phyloP scores from a whole-genome alignment of 2,329 filamentous ascomycete genomes.

The Diaporthe sp. region DNA sequence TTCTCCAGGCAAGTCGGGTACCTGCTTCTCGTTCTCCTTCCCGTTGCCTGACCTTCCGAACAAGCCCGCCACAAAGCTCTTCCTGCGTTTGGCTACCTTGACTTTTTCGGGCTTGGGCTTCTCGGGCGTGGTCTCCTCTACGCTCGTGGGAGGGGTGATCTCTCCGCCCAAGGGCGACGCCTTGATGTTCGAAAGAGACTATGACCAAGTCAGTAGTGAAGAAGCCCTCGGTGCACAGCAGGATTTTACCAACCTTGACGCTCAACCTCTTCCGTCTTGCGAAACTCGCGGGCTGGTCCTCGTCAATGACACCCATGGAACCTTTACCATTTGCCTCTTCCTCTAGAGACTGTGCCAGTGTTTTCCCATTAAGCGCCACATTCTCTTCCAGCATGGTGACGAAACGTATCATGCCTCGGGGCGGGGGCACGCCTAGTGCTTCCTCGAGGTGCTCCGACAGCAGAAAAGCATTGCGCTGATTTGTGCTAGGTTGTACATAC shows the following conservation, averaged over 20 bases:
- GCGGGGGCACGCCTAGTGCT: conserved; percentile 73
- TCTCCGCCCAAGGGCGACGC: conserved; percentile 38
- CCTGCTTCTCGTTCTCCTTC: conserved; percentile 38
- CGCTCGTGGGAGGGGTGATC: conserved; percentile 40
- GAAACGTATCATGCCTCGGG: conserved; percentile 81
- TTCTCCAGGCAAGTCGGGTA: conserved; percentile 7
- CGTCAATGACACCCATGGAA: conserved; percentile 46
- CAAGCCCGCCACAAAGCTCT: conserved; percentile 61
- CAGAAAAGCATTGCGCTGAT: conserved; percentile 83
- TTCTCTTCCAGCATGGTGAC: conserved; percentile 77
- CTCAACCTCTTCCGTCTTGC: conserved; percentile 50
- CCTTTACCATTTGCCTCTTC: conserved; percentile 56
- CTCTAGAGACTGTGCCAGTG: conserved; percentile 76
- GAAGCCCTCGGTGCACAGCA: no score
- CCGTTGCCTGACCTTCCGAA: conserved; percentile 52
- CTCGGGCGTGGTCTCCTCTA: conserved; percentile 34
- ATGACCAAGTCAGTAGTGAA: conserved; percentile 34
- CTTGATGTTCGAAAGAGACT: conserved; percentile 50
- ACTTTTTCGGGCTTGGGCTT: conserved; percentile 36
- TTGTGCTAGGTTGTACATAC: conserved; percentile 79
- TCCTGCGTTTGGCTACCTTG: conserved; percentile 54
- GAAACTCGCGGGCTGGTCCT: conserved; percentile 26
- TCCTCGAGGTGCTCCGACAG: conserved; percentile 83
- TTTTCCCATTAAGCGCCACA: conserved; percentile 78
- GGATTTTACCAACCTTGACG: conserved; percentile 47